Percentiles rank a stretch among this genome's conserved stretches.
phyloP scores from a whole-genome alignment of 2,329 filamentous ascomycete species.

The Aureobasidium sp. region DNA sequence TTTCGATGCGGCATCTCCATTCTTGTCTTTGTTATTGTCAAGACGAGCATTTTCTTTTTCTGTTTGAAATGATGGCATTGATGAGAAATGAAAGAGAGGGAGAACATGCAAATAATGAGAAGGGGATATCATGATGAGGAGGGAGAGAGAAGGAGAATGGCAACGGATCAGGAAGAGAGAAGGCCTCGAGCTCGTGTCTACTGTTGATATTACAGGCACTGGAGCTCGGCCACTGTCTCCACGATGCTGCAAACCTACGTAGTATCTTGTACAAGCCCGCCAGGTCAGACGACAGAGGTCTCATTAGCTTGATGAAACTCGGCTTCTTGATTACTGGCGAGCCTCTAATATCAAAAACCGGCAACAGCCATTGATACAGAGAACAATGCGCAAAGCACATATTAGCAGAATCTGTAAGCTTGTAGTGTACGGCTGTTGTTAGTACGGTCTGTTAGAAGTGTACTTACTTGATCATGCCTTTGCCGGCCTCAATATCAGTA shows the following conservation, averaged over 20 bases:
- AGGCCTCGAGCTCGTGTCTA: conserved; percentile 11
- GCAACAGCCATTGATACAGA: not conserved
- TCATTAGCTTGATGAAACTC: conserved; percentile 17
- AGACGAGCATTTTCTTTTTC: conserved; percentile 9
- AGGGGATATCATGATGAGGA: not conserved
- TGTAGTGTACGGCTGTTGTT: not conserved
- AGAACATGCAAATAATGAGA: not conserved
- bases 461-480: not conserved
- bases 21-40: conserved; percentile 1
- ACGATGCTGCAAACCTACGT: not conserved
- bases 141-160: not conserved
- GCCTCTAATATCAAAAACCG: not conserved
- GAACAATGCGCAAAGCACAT: not conserved
- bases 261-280: not conserved
- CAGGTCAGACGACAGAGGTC: conserved; percentile 3
- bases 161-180: not conserved
- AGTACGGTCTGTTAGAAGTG: not conserved
- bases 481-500: not conserved
- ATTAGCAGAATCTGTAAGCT: not conserved
- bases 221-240: conserved; percentile 3
- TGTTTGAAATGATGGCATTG: not conserved
- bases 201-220: conserved; percentile 2
- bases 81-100: not conserved
- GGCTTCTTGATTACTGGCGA: not conserved
- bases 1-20: conserved; percentile 6